These are phyloP conservation scores for Colletotrichum cuscutae DNA, from an alignment of 2,329 filamentous ascomycete genomes.

Conservation along the genomic window DNA sequence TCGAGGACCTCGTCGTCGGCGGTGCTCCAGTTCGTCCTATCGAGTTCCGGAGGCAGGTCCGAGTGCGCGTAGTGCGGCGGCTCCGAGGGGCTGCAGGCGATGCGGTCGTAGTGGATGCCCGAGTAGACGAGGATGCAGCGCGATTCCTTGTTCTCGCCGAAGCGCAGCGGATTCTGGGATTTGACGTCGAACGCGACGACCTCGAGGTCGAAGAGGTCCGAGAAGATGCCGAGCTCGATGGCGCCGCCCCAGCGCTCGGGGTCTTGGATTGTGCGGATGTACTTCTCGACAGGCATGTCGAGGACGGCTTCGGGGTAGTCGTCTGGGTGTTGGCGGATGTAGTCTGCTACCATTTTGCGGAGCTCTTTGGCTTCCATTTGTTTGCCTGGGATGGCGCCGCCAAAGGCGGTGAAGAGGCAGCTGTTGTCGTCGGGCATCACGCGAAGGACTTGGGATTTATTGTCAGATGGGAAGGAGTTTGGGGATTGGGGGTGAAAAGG, in stretches of 20 bases:
- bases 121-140: conserved; percentile 89
- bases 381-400: conserved; percentile 75
- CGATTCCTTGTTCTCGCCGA: conserved; percentile 77
- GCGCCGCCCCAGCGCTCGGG: conserved; percentile 90
- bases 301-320: conserved; percentile 82
- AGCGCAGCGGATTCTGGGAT: conserved; percentile 59
- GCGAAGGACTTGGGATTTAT: conserved; percentile 73
- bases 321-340: conserved; percentile 78
- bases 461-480: conserved; percentile 50
- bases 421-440: conserved; percentile 98
- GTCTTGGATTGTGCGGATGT: conserved; percentile 84
- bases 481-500: conserved; percentile 2
- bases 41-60: conserved; percentile 75
- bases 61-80: conserved; percentile 65
- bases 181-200: conserved; percentile 85
- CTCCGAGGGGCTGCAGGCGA: conserved; percentile 77
- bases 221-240: conserved; percentile 88
- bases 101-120: conserved; percentile 92
- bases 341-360: conserved; percentile 80
- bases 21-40: conserved; percentile 70
- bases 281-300: conserved; percentile 76
- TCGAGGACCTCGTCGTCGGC: conserved; percentile 75
- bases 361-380: conserved; percentile 64
- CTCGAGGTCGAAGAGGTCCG: conserved; percentile 85
- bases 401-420: conserved; percentile 92